Percentiles rank a stretch among this genome's conserved stretches.
phyloP scores from a whole-genome alignment of 2,329 filamentous ascomycete genomes.

The Botrytis aclada region DNA sequence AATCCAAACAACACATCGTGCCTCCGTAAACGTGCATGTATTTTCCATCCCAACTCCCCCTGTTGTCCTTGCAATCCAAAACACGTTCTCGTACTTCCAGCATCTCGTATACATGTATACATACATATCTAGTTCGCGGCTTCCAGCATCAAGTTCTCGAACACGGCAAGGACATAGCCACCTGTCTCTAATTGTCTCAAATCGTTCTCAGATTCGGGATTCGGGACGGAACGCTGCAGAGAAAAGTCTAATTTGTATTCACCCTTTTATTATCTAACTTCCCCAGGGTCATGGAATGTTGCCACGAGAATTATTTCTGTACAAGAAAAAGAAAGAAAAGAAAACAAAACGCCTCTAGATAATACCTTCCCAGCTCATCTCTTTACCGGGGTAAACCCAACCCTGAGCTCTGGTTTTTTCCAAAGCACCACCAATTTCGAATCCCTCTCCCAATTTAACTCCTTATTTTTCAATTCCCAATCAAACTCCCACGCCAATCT shows the following conservation, averaged over 20 bases:
- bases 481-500: slow-evolving; percentile 16
- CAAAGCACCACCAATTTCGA: slow-evolving; percentile 2
- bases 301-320: not conserved
- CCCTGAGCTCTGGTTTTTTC: slow-evolving; percentile 12
- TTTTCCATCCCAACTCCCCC: not conserved
- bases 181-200: not conserved
- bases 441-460: slow-evolving; percentile 13
- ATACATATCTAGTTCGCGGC: not conserved
- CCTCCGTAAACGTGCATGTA: too few relatives aligned
- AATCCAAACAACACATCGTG: not conserved
- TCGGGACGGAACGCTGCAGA: not conserved
- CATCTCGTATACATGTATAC: not conserved
- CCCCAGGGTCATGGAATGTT: not conserved
- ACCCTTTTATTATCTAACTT: not conserved
- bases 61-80: not conserved
- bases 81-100: not conserved
- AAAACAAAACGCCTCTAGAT: not conserved
- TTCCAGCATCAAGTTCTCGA: not conserved
- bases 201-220: not conserved
- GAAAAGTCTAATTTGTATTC: not conserved
- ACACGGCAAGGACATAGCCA: not conserved
- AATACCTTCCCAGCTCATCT: not conserved
- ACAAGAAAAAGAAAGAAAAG: not conserved
- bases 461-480: slow-evolving; percentile 4
- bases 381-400: not conserved